Percentiles rank a stretch among this genome's conserved stretches.
Conservation (phyloP, 768 basidiomycete species). For the Kwoniella europaea region DNA sequence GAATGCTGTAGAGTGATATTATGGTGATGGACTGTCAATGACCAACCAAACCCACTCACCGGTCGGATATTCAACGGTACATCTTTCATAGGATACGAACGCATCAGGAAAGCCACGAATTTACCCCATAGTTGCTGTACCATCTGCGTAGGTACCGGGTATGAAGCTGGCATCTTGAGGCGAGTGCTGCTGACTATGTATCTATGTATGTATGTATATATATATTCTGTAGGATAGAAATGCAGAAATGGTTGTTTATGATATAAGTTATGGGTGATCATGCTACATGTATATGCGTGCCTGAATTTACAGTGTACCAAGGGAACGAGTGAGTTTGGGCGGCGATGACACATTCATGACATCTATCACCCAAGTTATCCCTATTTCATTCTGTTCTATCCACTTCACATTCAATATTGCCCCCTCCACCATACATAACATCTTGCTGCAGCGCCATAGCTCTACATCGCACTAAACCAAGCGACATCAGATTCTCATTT, state of each 20-base stretch:
- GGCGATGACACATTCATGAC: not conserved
- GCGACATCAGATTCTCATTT: too few species aligned
- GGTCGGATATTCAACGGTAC: constrained; percentile 52
- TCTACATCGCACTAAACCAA: too few species aligned
- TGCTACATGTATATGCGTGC: too few species aligned
- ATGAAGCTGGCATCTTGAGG: constrained; percentile 32
- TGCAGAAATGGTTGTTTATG: not conserved
- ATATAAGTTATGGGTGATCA: too few species aligned
- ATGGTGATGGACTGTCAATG: too few species aligned
- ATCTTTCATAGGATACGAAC: constrained; percentile 46
- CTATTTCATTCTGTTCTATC: too few species aligned
- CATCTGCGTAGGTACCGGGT: constrained; percentile 44
- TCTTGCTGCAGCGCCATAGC: too few species aligned
- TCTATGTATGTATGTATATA: not conserved
- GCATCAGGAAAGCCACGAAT: constrained; percentile 28
- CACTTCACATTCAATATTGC: too few species aligned
- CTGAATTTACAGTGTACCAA: not conserved
- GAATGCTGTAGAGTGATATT: not conserved
- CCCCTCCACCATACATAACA: too few species aligned
- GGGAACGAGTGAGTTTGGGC: not conserved
- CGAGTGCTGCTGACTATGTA: not conserved
- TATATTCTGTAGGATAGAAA: not conserved
- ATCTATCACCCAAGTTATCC: not conserved
- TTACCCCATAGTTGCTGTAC: constrained; percentile 37
- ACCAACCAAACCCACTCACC: constrained; percentile 33